These are phyloP conservation scores for Trametes pubescens DNA, from an alignment of 1,284 basidiomycete species.

Conservation along the genomic window DNA sequence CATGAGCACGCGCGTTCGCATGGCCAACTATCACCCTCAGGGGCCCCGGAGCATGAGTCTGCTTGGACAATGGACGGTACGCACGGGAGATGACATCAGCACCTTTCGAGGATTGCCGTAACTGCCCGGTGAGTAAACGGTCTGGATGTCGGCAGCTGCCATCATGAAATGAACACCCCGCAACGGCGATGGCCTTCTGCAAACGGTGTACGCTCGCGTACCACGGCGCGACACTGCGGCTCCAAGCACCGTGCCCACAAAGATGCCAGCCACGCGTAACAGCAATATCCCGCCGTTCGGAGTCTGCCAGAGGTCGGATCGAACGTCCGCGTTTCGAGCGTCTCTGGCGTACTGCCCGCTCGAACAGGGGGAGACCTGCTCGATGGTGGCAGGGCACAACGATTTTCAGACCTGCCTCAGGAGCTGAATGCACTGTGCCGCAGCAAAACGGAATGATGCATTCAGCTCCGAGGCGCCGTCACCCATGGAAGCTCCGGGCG, in stretches of 20 bases:
- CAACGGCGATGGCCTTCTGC: constrained; percentile 1
- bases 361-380: not conserved
- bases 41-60: not conserved
- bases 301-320: not conserved
- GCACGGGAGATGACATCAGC: not conserved
- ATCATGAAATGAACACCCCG: constrained; percentile 6
- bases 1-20: not conserved
- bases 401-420: not conserved
- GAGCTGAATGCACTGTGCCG: not conserved
- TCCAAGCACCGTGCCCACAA: not conserved
- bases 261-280: not conserved
- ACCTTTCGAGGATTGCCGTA: not conserved
- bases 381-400: not conserved
- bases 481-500: not conserved
- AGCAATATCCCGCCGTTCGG: not conserved
- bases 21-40: not conserved
- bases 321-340: not conserved
- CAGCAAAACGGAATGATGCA: not conserved
- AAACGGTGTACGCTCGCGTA: not conserved
- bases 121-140: not conserved
- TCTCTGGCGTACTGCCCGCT: not conserved
- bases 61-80: not conserved
- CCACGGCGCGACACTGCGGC: not conserved
- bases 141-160: not conserved
- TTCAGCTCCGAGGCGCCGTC: not conserved